These are phyloP conservation scores for Neurospora sp. DNA, from an alignment of 495 filamentous ascomycete species.

Conservation along the genomic window DNA sequence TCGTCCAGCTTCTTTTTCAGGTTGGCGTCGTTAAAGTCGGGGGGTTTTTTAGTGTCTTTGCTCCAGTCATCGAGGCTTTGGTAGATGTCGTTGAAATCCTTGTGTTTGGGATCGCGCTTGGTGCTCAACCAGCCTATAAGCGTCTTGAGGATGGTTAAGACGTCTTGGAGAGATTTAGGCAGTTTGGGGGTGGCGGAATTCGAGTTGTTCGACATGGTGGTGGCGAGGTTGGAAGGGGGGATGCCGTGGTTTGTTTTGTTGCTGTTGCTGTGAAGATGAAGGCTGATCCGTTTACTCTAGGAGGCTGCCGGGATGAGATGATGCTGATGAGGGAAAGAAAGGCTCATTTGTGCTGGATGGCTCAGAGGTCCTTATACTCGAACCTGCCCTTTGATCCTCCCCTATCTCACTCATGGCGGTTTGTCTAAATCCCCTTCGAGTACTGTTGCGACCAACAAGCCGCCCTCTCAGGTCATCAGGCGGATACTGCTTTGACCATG, in stretches of 20 bases:
- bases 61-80: too few relatives aligned
- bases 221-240: background rate
- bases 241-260: background rate
- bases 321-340: background rate
- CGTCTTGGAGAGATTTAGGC: too few relatives aligned
- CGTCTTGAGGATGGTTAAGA: too few relatives aligned
- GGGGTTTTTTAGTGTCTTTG: too few relatives aligned
- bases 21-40: too few relatives aligned
- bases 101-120: too few relatives aligned
- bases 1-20: too few relatives aligned
- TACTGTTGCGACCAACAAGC: background rate
- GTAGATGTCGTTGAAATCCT: too few relatives aligned
- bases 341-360: background rate
- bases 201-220: background rate
- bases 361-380: background rate
- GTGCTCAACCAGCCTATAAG: too few relatives aligned
- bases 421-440: background rate
- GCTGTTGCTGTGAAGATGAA: background rate
- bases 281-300: background rate
- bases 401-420: background rate
- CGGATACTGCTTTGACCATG: background rate
- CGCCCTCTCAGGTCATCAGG: background rate
- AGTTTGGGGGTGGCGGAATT: too few relatives aligned
- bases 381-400: background rate
- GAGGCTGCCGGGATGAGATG: background rate